Percentiles rank a stretch among this genome's conserved stretches.
Evolutionary conservation across 1,284 basidiomycete genomes (phyloP).

Genomic region (Coniferiporia sulphurascens): DNA sequence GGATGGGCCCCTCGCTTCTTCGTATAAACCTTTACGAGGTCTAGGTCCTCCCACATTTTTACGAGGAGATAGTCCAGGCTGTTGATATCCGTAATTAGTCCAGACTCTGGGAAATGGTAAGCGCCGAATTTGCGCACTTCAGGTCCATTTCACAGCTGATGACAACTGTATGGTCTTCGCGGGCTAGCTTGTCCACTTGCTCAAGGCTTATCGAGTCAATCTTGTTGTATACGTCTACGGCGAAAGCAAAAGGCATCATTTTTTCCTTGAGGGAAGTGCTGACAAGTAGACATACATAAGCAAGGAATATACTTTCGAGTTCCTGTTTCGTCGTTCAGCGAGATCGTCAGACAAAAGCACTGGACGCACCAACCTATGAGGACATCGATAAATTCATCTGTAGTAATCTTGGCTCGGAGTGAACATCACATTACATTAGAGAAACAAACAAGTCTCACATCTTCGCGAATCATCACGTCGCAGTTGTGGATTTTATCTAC

Average conservation of each 20-base stretch:
- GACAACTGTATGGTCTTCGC: conserved; percentile 83
- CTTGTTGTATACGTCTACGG: conserved; percentile 90
- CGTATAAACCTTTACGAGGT: conserved; percentile 90
- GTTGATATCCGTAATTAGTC: conserved; percentile 13
- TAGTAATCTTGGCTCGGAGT: conserved; percentile 64
- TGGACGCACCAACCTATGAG: conserved; percentile 61
- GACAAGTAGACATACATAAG: conserved; percentile 50
- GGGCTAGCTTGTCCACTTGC: conserved; percentile 85
- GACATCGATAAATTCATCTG: conserved; percentile 97
- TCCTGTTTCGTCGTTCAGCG: conserved; percentile 37
- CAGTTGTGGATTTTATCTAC: conserved; percentile 86
- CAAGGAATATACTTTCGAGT: conserved; percentile 95
- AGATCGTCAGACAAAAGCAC: background rate
- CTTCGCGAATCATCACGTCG: conserved; percentile 95
- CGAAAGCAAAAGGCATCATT: background rate
- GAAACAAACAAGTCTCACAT: conserved; percentile 48
- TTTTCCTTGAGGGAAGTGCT: conserved; percentile 8
- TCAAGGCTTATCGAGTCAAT: conserved; percentile 89
- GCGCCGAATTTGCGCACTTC: conserved; percentile 48
- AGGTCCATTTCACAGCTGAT: conserved; percentile 93
- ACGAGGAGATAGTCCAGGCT: conserved; percentile 88
- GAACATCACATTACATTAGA: conserved; percentile 5
- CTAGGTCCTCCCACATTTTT: conserved; percentile 85
- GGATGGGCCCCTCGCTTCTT: conserved; percentile 95
- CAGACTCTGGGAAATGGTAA: background rate